Evolutionary conservation across 1,284 basidiomycete genomes (phyloP).

Genomic region (Fomitopsis palustris): DNA sequence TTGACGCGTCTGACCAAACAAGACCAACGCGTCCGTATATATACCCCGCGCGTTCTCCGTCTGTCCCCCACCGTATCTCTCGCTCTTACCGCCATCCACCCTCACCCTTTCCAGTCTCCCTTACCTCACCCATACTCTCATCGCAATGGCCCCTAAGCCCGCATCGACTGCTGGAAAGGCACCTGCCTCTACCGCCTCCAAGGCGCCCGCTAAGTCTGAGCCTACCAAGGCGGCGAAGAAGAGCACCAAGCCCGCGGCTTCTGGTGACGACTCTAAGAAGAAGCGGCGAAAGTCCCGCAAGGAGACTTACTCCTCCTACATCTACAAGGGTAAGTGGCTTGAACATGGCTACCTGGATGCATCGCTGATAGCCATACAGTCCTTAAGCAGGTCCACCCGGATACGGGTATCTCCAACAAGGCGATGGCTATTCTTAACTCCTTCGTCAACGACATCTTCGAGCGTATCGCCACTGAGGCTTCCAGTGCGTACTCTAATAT

Average conservation of each 20-base stretch:
- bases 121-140: slow-evolving; percentile 3
- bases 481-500: slow-evolving; percentile 78
- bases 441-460: slow-evolving; percentile 92
- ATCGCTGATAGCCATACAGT: slow-evolving; percentile 10
- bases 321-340: slow-evolving; percentile 77
- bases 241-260: slow-evolving; percentile 66
- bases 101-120: slow-evolving; percentile 1
- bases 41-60: slow-evolving; percentile 11
- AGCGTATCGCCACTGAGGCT: slow-evolving; percentile 89
- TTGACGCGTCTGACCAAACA: slow-evolving; percentile 32
- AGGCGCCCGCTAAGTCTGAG: slow-evolving; percentile 69
- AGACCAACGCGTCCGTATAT: slow-evolving; percentile 29
- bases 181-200: slow-evolving; percentile 61
- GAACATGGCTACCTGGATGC: slow-evolving; percentile 25
- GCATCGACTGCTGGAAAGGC: slow-evolving; percentile 47
- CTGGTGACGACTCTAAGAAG: slow-evolving; percentile 74
- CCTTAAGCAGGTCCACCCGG: slow-evolving; percentile 87
- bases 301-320: slow-evolving; percentile 94
- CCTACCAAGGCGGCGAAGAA: slow-evolving; percentile 84
- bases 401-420: slow-evolving; percentile 97
- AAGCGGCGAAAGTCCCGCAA: slow-evolving; percentile 88
- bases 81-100: slow-evolving; percentile 10
- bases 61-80: slow-evolving; percentile 14
- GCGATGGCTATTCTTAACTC: slow-evolving; percentile 95
- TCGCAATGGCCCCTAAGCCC: slow-evolving; percentile 38